Conservation (phyloP, 441 rosid species). For the Jatropha podagrica region DNA sequence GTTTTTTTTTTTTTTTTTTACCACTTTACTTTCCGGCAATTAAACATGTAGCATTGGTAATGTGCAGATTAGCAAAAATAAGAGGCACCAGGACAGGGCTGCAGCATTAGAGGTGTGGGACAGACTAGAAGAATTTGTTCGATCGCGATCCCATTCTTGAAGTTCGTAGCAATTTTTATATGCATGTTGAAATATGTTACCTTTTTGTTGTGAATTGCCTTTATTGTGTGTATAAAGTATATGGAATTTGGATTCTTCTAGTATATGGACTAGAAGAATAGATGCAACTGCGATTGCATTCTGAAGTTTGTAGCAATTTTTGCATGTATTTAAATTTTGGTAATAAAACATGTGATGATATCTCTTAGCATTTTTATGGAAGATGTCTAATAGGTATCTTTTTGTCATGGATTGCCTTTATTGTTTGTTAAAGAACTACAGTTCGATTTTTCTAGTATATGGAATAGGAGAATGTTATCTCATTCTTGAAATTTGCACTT, state of each 20-base stretch:
- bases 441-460: too few species aligned
- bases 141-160: conserved; percentile 80
- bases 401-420: too few species aligned
- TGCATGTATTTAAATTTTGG: conserved; percentile 13
- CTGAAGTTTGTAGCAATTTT: conserved; percentile 31
- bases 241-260: too few species aligned
- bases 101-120: conserved; percentile 99
- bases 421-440: too few species aligned
- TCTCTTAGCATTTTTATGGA: neutral
- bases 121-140: conserved; percentile 83
- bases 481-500: neutral
- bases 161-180: conserved; percentile 13
- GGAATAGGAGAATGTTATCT: too few species aligned
- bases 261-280: conserved; percentile 61
- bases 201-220: too few species aligned
- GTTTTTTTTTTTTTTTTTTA: too few species aligned
- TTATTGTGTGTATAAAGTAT: too few species aligned
- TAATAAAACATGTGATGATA: conserved; percentile 5
- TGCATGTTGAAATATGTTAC: too few species aligned
- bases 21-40: neutral
- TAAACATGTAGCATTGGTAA: neutral
- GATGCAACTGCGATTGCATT: conserved; percentile 82
- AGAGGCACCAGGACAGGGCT: conserved; percentile 91
- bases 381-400: too few species aligned
- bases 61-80: conserved; percentile 93